Evolutionary conservation across 805 yeast species (phyloP), one percentile per base, ranked within the genome.

Genomic region (Yarrowia hollandica): DNA sequence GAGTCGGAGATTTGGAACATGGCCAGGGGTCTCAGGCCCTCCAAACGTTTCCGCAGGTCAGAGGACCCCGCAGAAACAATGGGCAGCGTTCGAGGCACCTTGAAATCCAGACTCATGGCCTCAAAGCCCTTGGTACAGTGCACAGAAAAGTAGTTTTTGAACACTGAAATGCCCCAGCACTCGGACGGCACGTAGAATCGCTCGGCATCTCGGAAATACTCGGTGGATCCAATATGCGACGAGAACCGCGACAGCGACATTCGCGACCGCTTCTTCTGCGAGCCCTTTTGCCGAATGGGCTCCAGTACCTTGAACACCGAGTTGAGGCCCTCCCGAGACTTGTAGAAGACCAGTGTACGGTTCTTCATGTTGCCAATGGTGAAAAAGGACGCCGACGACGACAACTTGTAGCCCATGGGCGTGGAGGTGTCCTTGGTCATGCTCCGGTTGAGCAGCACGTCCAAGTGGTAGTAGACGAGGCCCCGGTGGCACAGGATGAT

Each of bases 101-200:
- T 76, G 39, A 81, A 79, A 60, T 84, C 84, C 55, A 86, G 74
- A 5, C 85, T 79, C 64, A 83, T 74, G 25, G 86, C 77, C 61
- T 86, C 85, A 63, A 85, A 83, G 0, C 91, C 91, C 65, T 81
- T 80, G 15, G 79, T 72, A 0, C 90, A 79, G 65, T 85, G 87
- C 0, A 85, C 79, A 0, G 88, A 82, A 68, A 88, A 79, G 54
- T 88, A 78, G 18, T 82, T 80, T 61, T 83, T 81, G 72, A 88
- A 83, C 2, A 86, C 74, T 0, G 86, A 81, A 16, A 87, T 72
- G 2, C 83, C 85, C 61, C 69, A 75, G 55, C 86, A 78, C 54
- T 85, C 91, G 2, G 80, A 78, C 26, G 79, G 79, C 19, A 79
- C 73, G 60, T 74, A 77, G 62, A 84, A 78, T 57, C 77, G 74